A percentile compares a stretch with the other conserved stretches of the same genome.
Evolutionary conservation across 805 yeast species (phyloP).

Genomic region (Saccharomyces eubayanus): DNA sequence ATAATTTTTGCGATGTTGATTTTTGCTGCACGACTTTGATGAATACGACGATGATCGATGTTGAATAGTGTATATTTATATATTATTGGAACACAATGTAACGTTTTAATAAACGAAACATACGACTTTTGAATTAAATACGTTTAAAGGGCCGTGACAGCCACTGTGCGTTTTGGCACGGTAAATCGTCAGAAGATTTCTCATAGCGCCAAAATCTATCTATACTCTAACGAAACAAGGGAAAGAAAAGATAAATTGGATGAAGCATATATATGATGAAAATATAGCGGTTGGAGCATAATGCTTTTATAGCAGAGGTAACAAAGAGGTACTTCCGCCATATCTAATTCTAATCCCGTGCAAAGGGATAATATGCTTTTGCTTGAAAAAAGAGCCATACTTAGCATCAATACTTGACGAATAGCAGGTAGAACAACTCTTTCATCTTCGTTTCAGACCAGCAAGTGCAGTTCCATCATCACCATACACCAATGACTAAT

Average conservation of each 20-base stretch:
- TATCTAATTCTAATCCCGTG: not conserved
- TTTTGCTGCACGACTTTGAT: not conserved
- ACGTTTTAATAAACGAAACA: not conserved
- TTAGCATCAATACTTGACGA: not conserved
- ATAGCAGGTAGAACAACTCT: not conserved
- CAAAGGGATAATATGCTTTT: not conserved
- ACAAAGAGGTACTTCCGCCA: too few species aligned
- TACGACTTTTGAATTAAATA: not conserved
- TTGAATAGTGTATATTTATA: not conserved
- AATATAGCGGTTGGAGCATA: not conserved
- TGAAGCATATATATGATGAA: too few species aligned
- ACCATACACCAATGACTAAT: conserved; percentile 3
- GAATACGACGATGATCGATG: not conserved
- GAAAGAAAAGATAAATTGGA: too few species aligned
- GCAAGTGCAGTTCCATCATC: not conserved
- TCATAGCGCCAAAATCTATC: not conserved
- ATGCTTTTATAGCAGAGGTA: not conserved
- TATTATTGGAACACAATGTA: not conserved
- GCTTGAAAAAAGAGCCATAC: not conserved
- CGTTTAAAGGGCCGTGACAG: not conserved
- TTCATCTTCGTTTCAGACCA: not conserved
- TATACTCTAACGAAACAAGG: too few species aligned
- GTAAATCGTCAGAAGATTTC: not conserved
- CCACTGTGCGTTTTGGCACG: not conserved
- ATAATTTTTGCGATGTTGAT: not conserved